phyloP scores from a whole-genome alignment of 495 filamentous ascomycete genomes.

The Podospora pseudopauciseta region DNA sequence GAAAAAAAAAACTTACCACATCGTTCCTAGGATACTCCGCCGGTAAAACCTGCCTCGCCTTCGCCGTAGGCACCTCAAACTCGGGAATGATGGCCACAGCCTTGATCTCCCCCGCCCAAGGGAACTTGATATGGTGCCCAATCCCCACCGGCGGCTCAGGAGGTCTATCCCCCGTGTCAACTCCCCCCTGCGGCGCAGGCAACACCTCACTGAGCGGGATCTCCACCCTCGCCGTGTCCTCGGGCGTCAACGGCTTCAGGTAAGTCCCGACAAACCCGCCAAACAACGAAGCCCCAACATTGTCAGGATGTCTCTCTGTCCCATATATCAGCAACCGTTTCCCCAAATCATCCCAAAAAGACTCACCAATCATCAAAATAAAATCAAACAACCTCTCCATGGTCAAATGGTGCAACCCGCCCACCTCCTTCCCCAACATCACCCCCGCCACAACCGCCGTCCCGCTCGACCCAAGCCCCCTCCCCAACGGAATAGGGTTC shows the following conservation, averaged over 20 bases:
- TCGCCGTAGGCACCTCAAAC: conserved; percentile 87
- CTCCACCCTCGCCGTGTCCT: conserved; percentile 79
- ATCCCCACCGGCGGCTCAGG: conserved; percentile 87
- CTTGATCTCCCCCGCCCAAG: conserved; percentile 89
- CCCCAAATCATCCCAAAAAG: background rate
- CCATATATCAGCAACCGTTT: background rate
- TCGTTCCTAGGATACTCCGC: conserved; percentile 70
- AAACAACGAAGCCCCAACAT: conserved; percentile 89
- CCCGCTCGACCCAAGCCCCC: conserved; percentile 87
- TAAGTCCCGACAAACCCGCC: conserved; percentile 98
- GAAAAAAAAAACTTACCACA: conserved; percentile 51
- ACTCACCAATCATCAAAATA: conserved; percentile 82
- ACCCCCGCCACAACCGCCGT: conserved; percentile 94
- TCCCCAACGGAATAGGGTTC: conserved; percentile 87
- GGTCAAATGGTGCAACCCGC: conserved; percentile 66
- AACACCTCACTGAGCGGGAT: conserved; percentile 95
- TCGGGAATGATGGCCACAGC: conserved; percentile 90
- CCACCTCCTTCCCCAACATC: conserved; percentile 84
- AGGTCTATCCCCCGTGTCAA: conserved; percentile 78
- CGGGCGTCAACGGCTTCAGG: conserved; percentile 80
- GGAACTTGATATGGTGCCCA: conserved; percentile 89
- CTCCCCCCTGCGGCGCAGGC: conserved; percentile 76
- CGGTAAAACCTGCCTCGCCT: conserved; percentile 79
- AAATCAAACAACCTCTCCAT: conserved; percentile 88
- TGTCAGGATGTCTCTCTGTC: conserved; percentile 91